Evolutionary conservation across 805 yeast species (phyloP).

Genomic region (Metschnikowia cubensis): DNA sequence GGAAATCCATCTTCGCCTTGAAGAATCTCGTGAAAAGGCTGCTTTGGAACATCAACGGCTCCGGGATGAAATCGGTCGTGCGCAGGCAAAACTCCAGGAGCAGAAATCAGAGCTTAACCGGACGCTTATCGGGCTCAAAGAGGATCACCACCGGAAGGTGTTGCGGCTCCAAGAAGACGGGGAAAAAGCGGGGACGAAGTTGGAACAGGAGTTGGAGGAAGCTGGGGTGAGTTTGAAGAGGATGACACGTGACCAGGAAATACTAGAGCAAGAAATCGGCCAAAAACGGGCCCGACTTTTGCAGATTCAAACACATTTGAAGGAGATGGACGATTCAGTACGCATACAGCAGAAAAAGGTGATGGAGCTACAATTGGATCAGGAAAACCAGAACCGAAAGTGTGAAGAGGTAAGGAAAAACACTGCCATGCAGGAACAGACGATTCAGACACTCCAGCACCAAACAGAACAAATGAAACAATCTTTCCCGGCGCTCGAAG

Average conservation of each 20-base stretch:
- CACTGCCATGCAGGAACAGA: slow-evolving; percentile 9
- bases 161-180: slow-evolving; percentile 10
- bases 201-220: slow-evolving; percentile 11
- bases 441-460: slow-evolving; percentile 7
- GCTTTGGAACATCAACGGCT: neutral
- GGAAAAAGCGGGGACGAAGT: slow-evolving; percentile 17
- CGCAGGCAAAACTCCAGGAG: slow-evolving; percentile 5
- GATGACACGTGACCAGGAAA: neutral
- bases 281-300: neutral
- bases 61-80: slow-evolving; percentile 6
- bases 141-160: slow-evolving; percentile 21
- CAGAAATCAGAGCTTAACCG: slow-evolving; percentile 21
- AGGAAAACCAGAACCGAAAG: neutral
- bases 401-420: neutral
- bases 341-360: neutral
- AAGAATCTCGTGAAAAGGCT: neutral
- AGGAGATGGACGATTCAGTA: neutral
- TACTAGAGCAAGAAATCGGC: neutral
- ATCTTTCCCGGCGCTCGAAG: slow-evolving; percentile 47
- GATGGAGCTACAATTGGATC: neutral
- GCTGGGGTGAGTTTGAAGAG: neutral
- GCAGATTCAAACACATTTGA: neutral
- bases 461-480: slow-evolving; percentile 15
- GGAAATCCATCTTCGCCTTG: slow-evolving; percentile 32
- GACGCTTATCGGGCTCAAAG: slow-evolving; percentile 23